Base-by-base conservation (phyloP, 495 filamentous ascomycete species). In the Monascus purpureus region DNA sequence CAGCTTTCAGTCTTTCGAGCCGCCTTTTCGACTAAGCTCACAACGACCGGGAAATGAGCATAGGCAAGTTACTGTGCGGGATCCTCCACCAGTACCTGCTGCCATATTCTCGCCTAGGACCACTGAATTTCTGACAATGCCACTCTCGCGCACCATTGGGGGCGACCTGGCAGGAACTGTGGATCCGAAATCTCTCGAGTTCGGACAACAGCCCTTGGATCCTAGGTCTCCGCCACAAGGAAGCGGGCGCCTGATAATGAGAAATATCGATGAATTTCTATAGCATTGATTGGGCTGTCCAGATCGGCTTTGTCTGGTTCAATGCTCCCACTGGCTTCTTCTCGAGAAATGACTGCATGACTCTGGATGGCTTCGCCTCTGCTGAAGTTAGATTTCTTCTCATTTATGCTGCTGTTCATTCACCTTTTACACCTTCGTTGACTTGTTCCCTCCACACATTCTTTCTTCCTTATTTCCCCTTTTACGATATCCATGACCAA, bases 241-340 rank as follows among this genome's bases (percentile, higher is more conserved):
- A 25, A 53, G 53, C 7, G 66, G 67, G 39, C 51, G 57, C 13
- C 42, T 65, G 31, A 68, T 68, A 33, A 63, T 66, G 53, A 61
- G 66, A 49, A 68, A 52, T 39, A 70, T 70, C 43, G 64, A 65
- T 42, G 66, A 68, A 45, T 59, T 70, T 47, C 43, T 65, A 31
- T 65, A 53, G 59, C 51, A 39, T 36, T 45, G 24, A 27, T 28
- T 32, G 29, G 40, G 32, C 36, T 15, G 40, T 25, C 20, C 22
- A 28, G 40, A 39, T 13, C 24, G 13, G 12, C 13, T 16, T 25
- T 18, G n/a, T n/a, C n/a, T n/a, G n/a, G n/a, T n/a, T n/a, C n/a
- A n/a, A n/a, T n/a, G n/a, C n/a, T n/a, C n/a, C n/a, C n/a, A n/a
- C n/a, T n/a, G n/a, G n/a, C n/a, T n/a, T n/a, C n/a, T n/a, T n/a